phyloP scores from a whole-genome alignment of 352 stramenopile species.

The Aphanomyces cochlioides region DNA sequence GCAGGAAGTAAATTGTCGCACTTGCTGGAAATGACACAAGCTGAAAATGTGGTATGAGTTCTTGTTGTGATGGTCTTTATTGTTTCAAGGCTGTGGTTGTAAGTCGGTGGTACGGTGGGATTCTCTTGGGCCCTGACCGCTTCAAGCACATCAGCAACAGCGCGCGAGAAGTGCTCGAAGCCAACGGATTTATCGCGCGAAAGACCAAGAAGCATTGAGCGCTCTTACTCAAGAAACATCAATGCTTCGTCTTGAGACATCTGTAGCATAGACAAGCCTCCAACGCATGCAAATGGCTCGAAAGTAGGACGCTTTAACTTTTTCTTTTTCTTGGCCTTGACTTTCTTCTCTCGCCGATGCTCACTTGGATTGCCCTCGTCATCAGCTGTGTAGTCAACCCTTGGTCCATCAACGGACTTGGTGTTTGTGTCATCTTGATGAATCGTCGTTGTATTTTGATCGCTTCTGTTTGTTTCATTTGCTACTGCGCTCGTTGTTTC shows the following conservation, averaged over 20 bases:
- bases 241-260: conserved; percentile 13
- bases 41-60: conserved; percentile 53
- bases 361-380: conserved; percentile 36
- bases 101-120: conserved; percentile 80
- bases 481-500: conserved; percentile 32
- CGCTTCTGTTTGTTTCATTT: conserved; percentile 13
- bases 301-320: neutral
- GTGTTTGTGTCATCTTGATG: conserved; percentile 24
- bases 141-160: conserved; percentile 83
- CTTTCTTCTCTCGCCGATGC: conserved; percentile 34
- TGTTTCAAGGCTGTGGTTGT: conserved; percentile 56
- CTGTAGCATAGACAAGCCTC: conserved; percentile 13
- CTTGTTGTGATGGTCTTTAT: no score
- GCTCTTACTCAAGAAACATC: neutral
- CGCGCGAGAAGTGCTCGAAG: conserved; percentile 70
- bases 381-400: conserved; percentile 1
- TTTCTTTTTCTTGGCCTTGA: conserved; percentile 31
- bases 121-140: conserved; percentile 75
- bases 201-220: conserved; percentile 42
- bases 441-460: no score
- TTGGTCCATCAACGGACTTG: conserved; percentile 17
- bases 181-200: conserved; percentile 66
- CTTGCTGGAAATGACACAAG: conserved; percentile 72
- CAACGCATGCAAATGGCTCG: conserved; percentile 21
- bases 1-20: conserved; percentile 79